Evolutionary conservation across 306 rosid genomes (phyloP).

Genomic region (Corylus americana): DNA sequence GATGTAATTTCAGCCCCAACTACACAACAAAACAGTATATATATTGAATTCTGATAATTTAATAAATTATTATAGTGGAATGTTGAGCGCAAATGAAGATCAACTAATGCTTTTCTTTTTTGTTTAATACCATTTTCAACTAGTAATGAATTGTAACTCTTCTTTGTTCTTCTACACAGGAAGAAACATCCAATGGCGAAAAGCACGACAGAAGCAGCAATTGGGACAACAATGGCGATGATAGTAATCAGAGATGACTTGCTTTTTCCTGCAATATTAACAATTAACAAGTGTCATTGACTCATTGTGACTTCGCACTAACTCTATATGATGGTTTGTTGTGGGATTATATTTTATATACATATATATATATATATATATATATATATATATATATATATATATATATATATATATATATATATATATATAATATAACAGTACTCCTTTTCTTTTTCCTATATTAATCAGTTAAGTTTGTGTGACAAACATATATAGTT

Average conservation of each 20-base stretch:
- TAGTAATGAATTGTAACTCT: conserved; percentile 10
- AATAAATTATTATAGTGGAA: not conserved
- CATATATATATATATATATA: too few relatives aligned
- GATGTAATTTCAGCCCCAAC: not conserved
- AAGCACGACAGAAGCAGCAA: conserved; percentile 12
- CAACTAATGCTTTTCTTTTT: not conserved
- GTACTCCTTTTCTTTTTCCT: too few relatives aligned
- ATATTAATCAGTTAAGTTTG: too few relatives aligned
- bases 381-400: too few relatives aligned
- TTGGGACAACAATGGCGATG: conserved; percentile 34
- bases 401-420: too few relatives aligned
- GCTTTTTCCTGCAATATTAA: not conserved
- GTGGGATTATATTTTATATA: too few relatives aligned
- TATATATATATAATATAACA: too few relatives aligned
- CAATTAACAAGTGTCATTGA: not conserved
- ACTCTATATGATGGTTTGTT: too few relatives aligned
- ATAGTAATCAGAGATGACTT: conserved; percentile 21
- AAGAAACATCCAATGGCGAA: conserved; percentile 24
- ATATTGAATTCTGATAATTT: not conserved
- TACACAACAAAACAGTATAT: not conserved
- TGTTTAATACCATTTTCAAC: conserved; percentile 28
- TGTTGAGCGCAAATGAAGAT: not conserved
- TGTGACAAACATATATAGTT: too few relatives aligned
- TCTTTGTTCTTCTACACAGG: conserved; percentile 15
- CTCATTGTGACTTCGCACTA: not conserved